Conservation (phyloP, 2,329 filamentous ascomycete species). For the Escovopsis sp. region DNA sequence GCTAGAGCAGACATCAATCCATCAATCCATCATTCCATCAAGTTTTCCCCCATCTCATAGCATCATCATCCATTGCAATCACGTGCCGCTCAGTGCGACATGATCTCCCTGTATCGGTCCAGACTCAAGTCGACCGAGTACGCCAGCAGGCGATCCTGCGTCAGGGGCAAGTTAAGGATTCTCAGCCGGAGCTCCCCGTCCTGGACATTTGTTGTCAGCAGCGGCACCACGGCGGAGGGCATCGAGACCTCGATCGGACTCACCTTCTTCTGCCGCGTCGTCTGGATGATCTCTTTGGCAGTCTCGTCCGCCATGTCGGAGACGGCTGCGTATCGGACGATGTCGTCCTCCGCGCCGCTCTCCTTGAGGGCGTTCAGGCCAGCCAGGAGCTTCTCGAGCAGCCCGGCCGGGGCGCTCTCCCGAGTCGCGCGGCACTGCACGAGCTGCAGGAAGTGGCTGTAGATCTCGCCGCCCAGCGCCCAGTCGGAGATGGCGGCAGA, state of each 20-base stretch:
- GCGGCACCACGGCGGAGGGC: background rate
- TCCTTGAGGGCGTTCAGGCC: slow-evolving; percentile 42
- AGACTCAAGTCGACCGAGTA: slow-evolving; percentile 58
- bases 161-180: slow-evolving; percentile 49
- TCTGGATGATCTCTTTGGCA: slow-evolving; percentile 46
- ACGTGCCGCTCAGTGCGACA: slow-evolving; percentile 27
- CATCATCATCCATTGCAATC: background rate
- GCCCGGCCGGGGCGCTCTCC: slow-evolving; percentile 24
- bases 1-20: background rate
- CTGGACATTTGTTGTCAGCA: slow-evolving; percentile 8
- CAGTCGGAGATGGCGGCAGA: slow-evolving; percentile 54
- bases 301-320: slow-evolving; percentile 69
- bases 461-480: slow-evolving; percentile 68
- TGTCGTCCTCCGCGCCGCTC: slow-evolving; percentile 26
- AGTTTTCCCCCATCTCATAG: background rate
- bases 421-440: slow-evolving; percentile 28
- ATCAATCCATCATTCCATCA: background rate
- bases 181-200: slow-evolving; percentile 22
- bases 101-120: slow-evolving; percentile 51
- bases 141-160: slow-evolving; percentile 55
- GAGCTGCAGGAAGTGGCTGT: slow-evolving; percentile 45
- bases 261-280: slow-evolving; percentile 42
- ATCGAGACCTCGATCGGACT: slow-evolving; percentile 13
- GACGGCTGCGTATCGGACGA: slow-evolving; percentile 51
- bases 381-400: slow-evolving; percentile 42